These are phyloP conservation scores for Phaeolepiota aurea DNA, from an alignment of 768 basidiomycete genomes.

Conservation along the genomic window DNA sequence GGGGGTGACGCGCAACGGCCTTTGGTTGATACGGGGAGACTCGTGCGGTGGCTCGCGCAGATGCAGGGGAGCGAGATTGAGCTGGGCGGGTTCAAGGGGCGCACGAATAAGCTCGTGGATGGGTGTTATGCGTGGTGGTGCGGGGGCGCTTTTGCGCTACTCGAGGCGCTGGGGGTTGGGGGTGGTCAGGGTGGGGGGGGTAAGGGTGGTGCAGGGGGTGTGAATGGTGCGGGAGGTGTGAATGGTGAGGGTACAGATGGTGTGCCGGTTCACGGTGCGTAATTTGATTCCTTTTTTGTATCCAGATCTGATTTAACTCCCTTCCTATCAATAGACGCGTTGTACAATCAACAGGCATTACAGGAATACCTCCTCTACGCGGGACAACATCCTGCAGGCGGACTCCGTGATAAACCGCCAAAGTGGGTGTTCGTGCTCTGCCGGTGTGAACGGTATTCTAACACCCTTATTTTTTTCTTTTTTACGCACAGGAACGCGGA, in stretches of 20 bases:
- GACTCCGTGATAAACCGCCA: constrained; percentile 91
- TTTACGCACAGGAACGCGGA: too few species aligned
- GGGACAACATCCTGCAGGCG: constrained; percentile 80
- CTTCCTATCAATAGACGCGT: too few species aligned
- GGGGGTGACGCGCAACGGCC: constrained; percentile 13
- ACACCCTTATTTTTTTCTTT: background rate
- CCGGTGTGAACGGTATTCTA: background rate
- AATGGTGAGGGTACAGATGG: constrained; percentile 4
- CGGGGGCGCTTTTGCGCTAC: constrained; percentile 74
- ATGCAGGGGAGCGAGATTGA: constrained; percentile 84
- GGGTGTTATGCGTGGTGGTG: constrained; percentile 99
- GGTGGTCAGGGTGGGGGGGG: constrained; percentile 24
- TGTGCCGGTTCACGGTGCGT: too few species aligned
- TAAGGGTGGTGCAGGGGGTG: too few species aligned
- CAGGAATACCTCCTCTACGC: constrained; percentile 85
- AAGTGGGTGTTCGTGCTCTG: too few species aligned
- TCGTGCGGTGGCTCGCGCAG: constrained; percentile 74
- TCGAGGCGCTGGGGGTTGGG: constrained; percentile 51
- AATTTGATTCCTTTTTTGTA: too few species aligned
- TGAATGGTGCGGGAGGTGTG: constrained; percentile 17
- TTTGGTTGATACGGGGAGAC: constrained; percentile 45
- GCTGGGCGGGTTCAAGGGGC: constrained; percentile 85
- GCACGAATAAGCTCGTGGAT: constrained; percentile 98
- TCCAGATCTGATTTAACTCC: too few species aligned
- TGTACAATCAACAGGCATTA: constrained; percentile 61